A percentile compares a stretch with the other conserved stretches of the same genome.
phyloP scores from a whole-genome alignment of 2,329 filamentous ascomycete species.

The Fusarium circinatum region DNA sequence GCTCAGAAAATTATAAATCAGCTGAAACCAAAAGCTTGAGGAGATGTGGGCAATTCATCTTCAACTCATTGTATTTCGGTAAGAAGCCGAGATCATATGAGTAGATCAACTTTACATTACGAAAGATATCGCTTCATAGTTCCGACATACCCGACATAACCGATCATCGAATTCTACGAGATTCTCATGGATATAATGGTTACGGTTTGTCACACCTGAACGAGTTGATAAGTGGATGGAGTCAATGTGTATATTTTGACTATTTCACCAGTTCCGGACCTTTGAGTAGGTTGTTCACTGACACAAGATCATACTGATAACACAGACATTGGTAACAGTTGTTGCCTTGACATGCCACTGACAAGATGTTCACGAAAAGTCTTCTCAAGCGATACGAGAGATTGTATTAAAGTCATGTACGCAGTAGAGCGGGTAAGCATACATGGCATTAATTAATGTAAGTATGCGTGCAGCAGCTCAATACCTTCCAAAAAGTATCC shows the following conservation, averaged over 20 bases:
- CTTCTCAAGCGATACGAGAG: background rate
- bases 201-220: background rate
- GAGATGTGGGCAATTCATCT: background rate
- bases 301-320: background rate
- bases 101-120: background rate
- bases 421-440: too few relatives aligned
- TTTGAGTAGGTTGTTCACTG: background rate
- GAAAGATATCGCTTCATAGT: background rate
- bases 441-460: background rate
- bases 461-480: background rate
- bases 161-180: background rate
- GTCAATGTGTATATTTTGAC: background rate
- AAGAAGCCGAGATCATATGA: background rate
- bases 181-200: background rate
- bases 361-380: too few relatives aligned
- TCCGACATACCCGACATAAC: constrained; percentile 21
- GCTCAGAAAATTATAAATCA: background rate
- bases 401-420: background rate
- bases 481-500: background rate
- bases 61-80: background rate
- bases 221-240: background rate
- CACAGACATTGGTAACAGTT: background rate
- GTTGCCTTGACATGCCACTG: background rate
- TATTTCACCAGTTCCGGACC: background rate
- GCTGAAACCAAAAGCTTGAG: background rate